Evolutionary conservation across 2,329 filamentous ascomycete species (phyloP).

Genomic region (Venturia nashicola): DNA sequence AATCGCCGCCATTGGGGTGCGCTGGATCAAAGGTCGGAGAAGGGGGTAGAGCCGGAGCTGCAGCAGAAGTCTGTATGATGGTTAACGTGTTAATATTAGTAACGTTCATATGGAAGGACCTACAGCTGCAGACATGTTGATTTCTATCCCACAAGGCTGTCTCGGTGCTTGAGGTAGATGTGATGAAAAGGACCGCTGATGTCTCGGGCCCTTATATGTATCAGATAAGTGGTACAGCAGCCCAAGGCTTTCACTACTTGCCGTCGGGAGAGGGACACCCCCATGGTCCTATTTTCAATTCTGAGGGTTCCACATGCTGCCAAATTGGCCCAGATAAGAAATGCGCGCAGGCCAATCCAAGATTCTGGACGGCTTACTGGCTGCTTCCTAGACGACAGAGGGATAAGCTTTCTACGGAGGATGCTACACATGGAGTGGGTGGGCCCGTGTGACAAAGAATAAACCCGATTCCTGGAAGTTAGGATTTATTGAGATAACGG

Average conservation of each 20-base stretch:
- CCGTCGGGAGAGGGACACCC: neutral
- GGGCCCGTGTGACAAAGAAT: neutral
- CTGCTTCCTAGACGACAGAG: neutral
- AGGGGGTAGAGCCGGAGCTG: neutral
- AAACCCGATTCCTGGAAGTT: neutral
- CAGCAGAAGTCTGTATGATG: neutral
- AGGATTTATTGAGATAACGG: too few relatives aligned
- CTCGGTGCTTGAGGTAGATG: neutral
- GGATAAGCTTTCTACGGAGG: neutral
- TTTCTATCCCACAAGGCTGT: neutral
- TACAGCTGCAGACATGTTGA: neutral
- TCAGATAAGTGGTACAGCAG: too few relatives aligned
- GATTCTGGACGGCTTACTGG: neutral
- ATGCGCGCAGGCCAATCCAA: neutral
- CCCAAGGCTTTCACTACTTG: neutral
- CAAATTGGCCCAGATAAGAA: neutral
- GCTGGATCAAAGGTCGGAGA: conserved; percentile 27
- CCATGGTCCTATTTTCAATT: neutral
- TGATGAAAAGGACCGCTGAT: neutral
- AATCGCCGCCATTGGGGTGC: conserved; percentile 42
- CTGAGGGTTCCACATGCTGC: neutral
- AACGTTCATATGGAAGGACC: neutral
- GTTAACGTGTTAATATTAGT: too few relatives aligned
- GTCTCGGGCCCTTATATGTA: neutral
- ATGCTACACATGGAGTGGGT: neutral